Percentiles rank a stretch among this genome's conserved stretches.
These are phyloP conservation scores for Lobosporangium transversale DNA, from an alignment of 192 early-diverging fungal genomes.

Conservation along the genomic window DNA sequence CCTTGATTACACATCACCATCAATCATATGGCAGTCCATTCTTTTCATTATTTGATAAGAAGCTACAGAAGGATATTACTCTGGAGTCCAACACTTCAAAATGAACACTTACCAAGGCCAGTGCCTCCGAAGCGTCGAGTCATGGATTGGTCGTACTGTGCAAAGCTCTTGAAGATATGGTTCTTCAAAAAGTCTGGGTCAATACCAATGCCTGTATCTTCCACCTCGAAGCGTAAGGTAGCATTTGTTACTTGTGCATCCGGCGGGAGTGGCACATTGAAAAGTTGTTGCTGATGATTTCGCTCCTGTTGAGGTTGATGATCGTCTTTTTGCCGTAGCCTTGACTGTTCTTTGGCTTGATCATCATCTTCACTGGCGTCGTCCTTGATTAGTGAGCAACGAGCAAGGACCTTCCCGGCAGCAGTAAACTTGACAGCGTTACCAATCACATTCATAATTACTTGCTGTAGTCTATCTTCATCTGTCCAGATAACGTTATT, in stretches of 20 bases:
- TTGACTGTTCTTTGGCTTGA: neutral
- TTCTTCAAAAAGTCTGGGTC: slow-evolving; percentile 67
- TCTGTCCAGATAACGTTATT: slow-evolving; percentile 22
- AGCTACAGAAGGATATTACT: too few species aligned
- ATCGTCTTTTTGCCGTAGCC: neutral
- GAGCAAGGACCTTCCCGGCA: slow-evolving; percentile 36
- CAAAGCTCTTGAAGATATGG: slow-evolving; percentile 76
- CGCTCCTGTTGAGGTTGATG: neutral
- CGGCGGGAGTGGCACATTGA: slow-evolving; percentile 12
- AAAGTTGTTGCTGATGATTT: neutral
- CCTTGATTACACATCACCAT: too few species aligned
- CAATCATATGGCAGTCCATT: too few species aligned
- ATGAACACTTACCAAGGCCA: slow-evolving; percentile 60
- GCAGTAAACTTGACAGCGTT: slow-evolving; percentile 68
- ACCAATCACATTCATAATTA: slow-evolving; percentile 63
- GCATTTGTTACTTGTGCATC: slow-evolving; percentile 23
- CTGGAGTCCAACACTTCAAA: too few species aligned
- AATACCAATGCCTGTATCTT: slow-evolving; percentile 84
- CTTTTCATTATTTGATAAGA: too few species aligned
- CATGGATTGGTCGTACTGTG: slow-evolving; percentile 75
- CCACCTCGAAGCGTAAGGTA: slow-evolving; percentile 66
- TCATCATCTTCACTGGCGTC: neutral
- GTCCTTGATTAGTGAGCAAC: slow-evolving; percentile 7
- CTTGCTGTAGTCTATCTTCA: slow-evolving; percentile 45
- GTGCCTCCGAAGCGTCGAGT: slow-evolving; percentile 81